phyloP scores from a whole-genome alignment of 73 alveolate genomes.

The Paramecium bursaria region DNA sequence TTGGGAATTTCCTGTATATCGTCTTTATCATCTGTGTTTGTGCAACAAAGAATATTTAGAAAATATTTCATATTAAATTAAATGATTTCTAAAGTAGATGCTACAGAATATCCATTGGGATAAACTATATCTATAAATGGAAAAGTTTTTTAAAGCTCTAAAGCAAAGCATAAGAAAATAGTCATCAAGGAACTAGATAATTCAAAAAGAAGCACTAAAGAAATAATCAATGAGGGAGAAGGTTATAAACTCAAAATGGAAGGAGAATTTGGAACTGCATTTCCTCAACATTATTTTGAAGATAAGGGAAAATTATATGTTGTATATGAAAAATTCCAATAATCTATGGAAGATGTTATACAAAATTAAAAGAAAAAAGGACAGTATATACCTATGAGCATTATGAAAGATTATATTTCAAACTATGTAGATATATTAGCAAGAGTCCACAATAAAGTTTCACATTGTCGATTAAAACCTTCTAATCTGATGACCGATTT shows the following conservation, averaged over 20 bases:
- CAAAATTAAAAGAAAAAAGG: slow-evolving; percentile 29
- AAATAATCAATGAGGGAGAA: slow-evolving; percentile 26
- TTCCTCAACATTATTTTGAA: slow-evolving; percentile 50
- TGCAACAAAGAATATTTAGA: too few relatives aligned
- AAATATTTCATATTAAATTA: too few relatives aligned
- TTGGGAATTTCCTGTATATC: too few relatives aligned
- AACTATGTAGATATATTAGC: neutral
- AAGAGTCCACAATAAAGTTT: slow-evolving; percentile 16
- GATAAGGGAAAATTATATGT: slow-evolving; percentile 5
- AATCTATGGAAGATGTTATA: slow-evolving; percentile 45
- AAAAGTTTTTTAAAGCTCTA: neutral
- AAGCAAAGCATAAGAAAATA: slow-evolving; percentile 42
- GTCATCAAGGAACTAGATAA: neutral
- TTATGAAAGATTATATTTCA: slow-evolving; percentile 10
- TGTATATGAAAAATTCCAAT: slow-evolving; percentile 26
- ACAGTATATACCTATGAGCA: slow-evolving; percentile 16
- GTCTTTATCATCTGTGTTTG: too few relatives aligned
- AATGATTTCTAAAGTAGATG: slow-evolving; percentile 20
- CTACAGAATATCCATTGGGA: slow-evolving; percentile 2
- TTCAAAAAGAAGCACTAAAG: neutral
- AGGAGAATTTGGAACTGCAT: neutral
- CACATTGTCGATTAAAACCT: slow-evolving; percentile 41
- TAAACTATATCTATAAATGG: neutral
- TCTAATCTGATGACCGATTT: slow-evolving; percentile 2
- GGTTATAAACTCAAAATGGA: neutral